These are phyloP conservation scores for Stephania cephalantha DNA, from an alignment of 164 flowering plant genomes.

Conservation along the genomic window DNA sequence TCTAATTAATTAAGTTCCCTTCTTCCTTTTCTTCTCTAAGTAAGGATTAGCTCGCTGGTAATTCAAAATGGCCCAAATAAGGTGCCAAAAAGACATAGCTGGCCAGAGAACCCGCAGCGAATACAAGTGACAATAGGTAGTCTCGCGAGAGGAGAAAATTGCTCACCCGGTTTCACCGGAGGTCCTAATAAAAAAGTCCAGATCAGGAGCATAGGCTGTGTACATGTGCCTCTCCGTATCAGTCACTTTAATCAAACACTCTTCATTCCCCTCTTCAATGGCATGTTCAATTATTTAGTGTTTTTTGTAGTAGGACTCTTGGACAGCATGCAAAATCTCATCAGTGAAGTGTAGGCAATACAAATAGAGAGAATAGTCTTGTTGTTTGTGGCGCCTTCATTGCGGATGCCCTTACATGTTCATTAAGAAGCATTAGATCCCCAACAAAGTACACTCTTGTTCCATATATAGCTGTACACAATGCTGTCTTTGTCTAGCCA, in stretches of 20 bases:
- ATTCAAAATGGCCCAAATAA: slow-evolving; percentile 36
- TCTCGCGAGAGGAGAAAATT: slow-evolving; percentile 55
- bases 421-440: slow-evolving; percentile 47
- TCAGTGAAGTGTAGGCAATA: slow-evolving; percentile 58
- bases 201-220: slow-evolving; percentile 35
- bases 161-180: slow-evolving; percentile 44
- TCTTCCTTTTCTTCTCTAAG: slow-evolving; percentile 15
- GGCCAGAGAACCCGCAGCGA: slow-evolving; percentile 40
- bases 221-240: slow-evolving; percentile 43
- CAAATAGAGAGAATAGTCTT: slow-evolving; percentile 43
- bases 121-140: slow-evolving; percentile 24
- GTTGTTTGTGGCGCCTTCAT: slow-evolving; percentile 45
- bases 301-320: slow-evolving; percentile 37
- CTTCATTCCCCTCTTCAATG: neutral
- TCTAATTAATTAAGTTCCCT: neutral
- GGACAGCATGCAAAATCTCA: slow-evolving; percentile 59
- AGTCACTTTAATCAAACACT: neutral
- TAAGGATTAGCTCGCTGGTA: slow-evolving; percentile 29
- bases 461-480: too few relatives aligned
- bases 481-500: too few relatives aligned
- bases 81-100: slow-evolving; percentile 35
- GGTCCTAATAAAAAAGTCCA: slow-evolving; percentile 39
- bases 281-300: slow-evolving; percentile 9
- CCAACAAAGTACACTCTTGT: slow-evolving; percentile 9
- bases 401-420: slow-evolving; percentile 47